Base-by-base conservation (phyloP, 2,329 filamentous ascomycete species). In the Diaporthe vexans region DNA sequence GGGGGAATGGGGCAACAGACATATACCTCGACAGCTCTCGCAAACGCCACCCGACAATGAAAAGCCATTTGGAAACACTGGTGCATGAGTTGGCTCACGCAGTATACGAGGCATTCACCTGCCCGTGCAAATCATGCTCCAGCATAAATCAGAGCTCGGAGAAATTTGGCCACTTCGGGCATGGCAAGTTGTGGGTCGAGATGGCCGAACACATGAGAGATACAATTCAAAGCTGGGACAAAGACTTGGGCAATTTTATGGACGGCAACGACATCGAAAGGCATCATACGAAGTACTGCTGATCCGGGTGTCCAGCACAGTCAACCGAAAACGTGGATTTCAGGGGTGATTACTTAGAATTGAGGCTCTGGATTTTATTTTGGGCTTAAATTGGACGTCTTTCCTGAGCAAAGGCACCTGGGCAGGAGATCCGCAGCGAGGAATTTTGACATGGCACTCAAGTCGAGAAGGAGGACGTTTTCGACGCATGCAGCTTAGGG, bases 41-140 rank as follows among this genome's bases (percentile, higher is more conserved):
- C 7, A 6, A 13, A 0, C 8, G 8, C 4, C 9, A 10, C 24
- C 24, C 37, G 21, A 43, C 37, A 13, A 21, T 21, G 13, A 9
- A 11, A 29, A 8, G 1, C 15, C 17, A 46, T 11, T 29, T 63
- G 15, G 59, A 33, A 17, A 63, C 26, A 5, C 24, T 63, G 19
- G 59, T 48, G 24, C 59, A 63, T 33, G 59, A 63, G 40, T n/a
- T 63, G 26, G 59, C 59, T 8, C 59, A 63, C 17, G 24, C 59
- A 5, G 11, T 43, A 11, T 48, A 33, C 8, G 0, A 0, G 0
- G 5, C 26, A 8, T 48, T 63, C 26, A 6, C 17, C 10, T 63
- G 61, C 21, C 0, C 3, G 0, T 17, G 59, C 26, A 3, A 0
- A n/a, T 5, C n/a, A 6, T 65, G 61, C 61, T 0, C 0, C 1